phyloP scores from a whole-genome alignment of 352 stramenopile species.

The Peronosclerospora sorghi region DNA sequence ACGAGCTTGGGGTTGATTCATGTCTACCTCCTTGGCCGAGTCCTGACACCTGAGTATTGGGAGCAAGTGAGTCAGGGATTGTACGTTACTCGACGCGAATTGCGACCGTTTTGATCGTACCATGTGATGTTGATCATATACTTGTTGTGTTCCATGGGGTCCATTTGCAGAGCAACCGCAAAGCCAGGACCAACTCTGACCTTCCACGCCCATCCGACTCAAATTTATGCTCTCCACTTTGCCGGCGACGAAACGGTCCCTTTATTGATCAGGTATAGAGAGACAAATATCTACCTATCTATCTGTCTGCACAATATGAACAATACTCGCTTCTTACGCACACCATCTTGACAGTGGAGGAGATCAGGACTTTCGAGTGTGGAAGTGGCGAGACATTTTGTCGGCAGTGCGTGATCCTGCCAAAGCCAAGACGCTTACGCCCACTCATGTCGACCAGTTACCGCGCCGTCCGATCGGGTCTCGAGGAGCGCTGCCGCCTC shows the following conservation, averaged over 20 bases:
- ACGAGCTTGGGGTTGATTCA: constrained; percentile 55
- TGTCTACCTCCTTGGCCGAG: constrained; percentile 34
- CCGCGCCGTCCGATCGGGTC: constrained; percentile 47
- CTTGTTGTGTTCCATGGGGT: too few species aligned
- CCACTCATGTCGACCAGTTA: constrained; percentile 40
- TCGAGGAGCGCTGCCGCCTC: constrained; percentile 42
- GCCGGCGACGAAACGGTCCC: constrained; percentile 39
- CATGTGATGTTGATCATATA: too few species aligned
- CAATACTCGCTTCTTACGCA: neutral
- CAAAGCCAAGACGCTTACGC: constrained; percentile 13
- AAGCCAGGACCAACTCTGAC: constrained; percentile 39
- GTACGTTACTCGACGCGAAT: too few species aligned
- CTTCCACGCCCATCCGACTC: constrained; percentile 56
- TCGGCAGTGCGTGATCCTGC: constrained; percentile 24
- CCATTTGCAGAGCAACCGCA: constrained; percentile 21
- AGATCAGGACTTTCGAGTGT: constrained; percentile 71
- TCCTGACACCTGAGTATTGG: constrained; percentile 41
- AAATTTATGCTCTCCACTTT: constrained; percentile 69
- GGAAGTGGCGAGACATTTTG: constrained; percentile 57
- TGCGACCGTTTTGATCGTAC: too few species aligned
- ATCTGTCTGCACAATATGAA: neutral
- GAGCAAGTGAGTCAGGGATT: constrained; percentile 26
- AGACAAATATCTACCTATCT: constrained; percentile 1
- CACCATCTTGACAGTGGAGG: constrained; percentile 28
- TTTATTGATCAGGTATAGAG: constrained; percentile 43